Base-by-base conservation (phyloP, 1,139 yeast genomes). In the Blastobotrys malaysiensis region DNA sequence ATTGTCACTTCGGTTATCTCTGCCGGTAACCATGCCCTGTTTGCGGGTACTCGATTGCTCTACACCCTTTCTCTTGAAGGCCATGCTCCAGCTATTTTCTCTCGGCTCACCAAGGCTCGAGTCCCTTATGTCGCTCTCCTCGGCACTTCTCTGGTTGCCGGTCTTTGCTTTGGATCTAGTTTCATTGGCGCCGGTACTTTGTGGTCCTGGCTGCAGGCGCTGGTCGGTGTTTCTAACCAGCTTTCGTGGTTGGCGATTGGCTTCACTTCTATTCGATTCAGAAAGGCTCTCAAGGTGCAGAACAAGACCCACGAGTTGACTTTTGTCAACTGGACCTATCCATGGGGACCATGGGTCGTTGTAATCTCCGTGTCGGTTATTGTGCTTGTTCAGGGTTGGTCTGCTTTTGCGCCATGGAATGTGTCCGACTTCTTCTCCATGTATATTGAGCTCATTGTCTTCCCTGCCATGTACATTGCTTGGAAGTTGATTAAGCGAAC, bases 151-250 rank as follows among this genome's bases (percentile, higher is more conserved):
- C 54, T 70, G 1, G 67, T 77, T n/a, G 73, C 86, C 59, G 91
- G 89, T 0, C 71, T 86, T 52, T 83, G 88, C 54, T 86, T 84
- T 71, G 75, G 84, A 55, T 84, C 83, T 18, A 75, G 77, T 3
- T 70, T 75, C 54, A 69, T 73, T 31, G 75, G 81, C 48, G 77
- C 83, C 61, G 75, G 76, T 9, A 67, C 71, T 1, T 78, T 84
- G 2, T 84, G 84, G 74, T 73, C 79, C 13, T 84, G 89, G 89
- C 74, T 84, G 57, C 80, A 83, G 63, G 80, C 87, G 24, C 67
- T 86, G 39, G 85, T 88, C 54, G 84, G 87, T 6, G 78, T 82
- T 9, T 81, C 83, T 9, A 70, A 78, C 60, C 84, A 67, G 75
- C 81, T 54, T 70, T 84, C 57, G 69, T 84, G 71, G 83, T 79